Evolutionary conservation across 306 rosid genomes (phyloP), one percentile per base, ranked within the genome.

Genomic region (Sindora glabra): DNA sequence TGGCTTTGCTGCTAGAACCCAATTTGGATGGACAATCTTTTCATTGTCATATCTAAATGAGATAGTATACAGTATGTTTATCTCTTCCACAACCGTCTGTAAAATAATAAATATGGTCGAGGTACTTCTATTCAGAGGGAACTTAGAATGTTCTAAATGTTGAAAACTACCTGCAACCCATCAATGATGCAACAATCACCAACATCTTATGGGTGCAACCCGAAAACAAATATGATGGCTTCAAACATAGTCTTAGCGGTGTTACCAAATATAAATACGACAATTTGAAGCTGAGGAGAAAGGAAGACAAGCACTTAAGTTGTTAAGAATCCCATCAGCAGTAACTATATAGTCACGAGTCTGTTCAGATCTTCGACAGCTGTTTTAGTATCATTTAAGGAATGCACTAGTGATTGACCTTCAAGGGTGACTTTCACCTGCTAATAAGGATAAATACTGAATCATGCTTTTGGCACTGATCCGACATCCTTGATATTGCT

Each of bases 121-220:
- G n/a, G n/a, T n/a, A n/a, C n/a, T n/a, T n/a, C n/a, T n/a, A n/a
- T n/a, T n/a, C n/a, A n/a, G n/a, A n/a, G n/a, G n/a, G n/a, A n/a
- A n/a, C n/a, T n/a, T n/a, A n/a, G n/a, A n/a, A n/a, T n/a, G n/a
- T n/a, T n/a, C n/a, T n/a, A 16, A 24, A 52, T 24, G 52, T 37
- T 27, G 64, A 30, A 32, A 37, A 49, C 19, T 88, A 88, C 96
- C 94, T 92, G 98, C 16, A 81, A 79, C 26, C 94, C 96, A 44
- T 88, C 98, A 15, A 92, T 73, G 42, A 92, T 95, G 34, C 96
- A 86, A 19, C 86, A 95, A 56, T 92, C 98, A 12, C 98, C 95
- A 10, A 92, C 90, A 38, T 92, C 98, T 21, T 69, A 88, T 0
- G 96, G 96, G 60, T 88, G 95, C 96, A 81, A 83, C 68, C 83